A percentile compares a stretch with the other conserved stretches of the same genome.
These are phyloP conservation scores for Colletotrichum sp. DNA, from an alignment of 2,329 filamentous ascomycete genomes.

Conservation along the genomic window DNA sequence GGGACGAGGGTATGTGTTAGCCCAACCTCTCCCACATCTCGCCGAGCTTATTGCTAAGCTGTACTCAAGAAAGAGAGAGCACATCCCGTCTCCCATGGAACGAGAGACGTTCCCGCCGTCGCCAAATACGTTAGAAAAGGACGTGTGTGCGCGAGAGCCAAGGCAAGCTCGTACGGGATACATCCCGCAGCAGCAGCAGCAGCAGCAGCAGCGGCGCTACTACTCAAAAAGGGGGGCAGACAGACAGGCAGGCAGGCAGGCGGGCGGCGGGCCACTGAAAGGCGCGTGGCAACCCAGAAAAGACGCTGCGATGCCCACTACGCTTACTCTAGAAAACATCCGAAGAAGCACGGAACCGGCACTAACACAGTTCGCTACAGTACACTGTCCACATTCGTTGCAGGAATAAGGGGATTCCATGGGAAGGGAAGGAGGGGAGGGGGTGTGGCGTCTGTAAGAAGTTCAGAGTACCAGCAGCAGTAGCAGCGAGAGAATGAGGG, in stretches of 20 bases:
- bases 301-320: background rate
- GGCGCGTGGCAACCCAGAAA: background rate
- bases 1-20: background rate
- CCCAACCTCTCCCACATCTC: background rate
- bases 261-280: background rate
- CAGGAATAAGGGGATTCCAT: background rate
- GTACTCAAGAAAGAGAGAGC: background rate
- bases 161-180: background rate
- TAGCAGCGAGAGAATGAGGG: background rate
- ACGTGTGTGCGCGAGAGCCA: background rate
- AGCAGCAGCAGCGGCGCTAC: background rate
- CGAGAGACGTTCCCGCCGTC: background rate
- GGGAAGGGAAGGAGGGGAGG: background rate
- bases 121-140: background rate
- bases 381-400: constrained; percentile 3
- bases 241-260: background rate
- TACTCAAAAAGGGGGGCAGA: background rate
- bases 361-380: background rate
- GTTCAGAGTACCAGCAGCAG: background rate
- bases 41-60: background rate
- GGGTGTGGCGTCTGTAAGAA: background rate
- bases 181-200: background rate
- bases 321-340: background rate
- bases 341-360: background rate
- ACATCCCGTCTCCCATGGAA: background rate